Evolutionary conservation across 257 asterid species (phyloP), one percentile per base, ranked within the genome.

Genomic region (Lycium barbarum): DNA sequence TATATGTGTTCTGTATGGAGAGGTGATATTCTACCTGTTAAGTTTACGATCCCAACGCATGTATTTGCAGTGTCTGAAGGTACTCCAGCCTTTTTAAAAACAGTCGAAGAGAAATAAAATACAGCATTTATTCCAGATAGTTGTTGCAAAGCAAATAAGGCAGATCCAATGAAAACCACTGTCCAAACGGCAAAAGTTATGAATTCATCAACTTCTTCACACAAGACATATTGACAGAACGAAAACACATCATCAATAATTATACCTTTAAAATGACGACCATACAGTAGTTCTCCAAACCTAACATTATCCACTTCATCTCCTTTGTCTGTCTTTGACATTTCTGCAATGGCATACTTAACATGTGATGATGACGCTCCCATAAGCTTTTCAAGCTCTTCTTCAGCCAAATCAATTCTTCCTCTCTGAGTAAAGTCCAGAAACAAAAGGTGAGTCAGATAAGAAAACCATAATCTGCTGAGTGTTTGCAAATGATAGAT

Each of bases 121-220:
- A 96, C 97, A n/a, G 99, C 98, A 89, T 96, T 96, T 89, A 96
- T 94, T 74, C 99, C 99, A 67, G 99, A 96, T 72, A 96, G 91
- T 88, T 96, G 98, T 90, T 96, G 98, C 86, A 93, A 86, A 53
- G 98, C 98, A 89, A 89, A 94, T 79, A 96, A 90, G 84, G 84
- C 88, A 45, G 98, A 93, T 66, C 98, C 98, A 68, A 92, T 87
- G 85, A 90, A 92, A 81, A 96, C 96, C 89, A 93, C 98, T 96
- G 98, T 91, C 65, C 85, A 88, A 79, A 86, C 26, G 33, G 58
- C 15, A 72, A 38, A 54, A n/a, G 82, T 80, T 17, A 15, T 6
- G 33, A 68, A 7, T 14, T 51, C 38, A 20, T 83, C 9, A 51
- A 51, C 61, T 66, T 40, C 7, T 14, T 33, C 81, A 49, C 40